phyloP scores from a whole-genome alignment of 2,329 filamentous ascomycete genomes.

The Mycocentrospora acerina region DNA sequence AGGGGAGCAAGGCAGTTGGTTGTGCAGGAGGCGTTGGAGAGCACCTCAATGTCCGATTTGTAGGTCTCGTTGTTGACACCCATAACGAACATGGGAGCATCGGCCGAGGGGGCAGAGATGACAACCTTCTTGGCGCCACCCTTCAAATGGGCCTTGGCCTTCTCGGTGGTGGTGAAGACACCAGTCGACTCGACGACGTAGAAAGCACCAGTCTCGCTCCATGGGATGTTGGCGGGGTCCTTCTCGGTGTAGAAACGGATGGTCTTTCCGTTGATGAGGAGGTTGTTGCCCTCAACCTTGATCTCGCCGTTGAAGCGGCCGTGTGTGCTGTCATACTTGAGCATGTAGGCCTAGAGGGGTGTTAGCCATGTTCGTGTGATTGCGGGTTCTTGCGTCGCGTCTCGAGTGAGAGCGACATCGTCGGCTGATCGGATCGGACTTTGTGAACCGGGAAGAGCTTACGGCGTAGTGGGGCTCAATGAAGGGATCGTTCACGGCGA shows the following conservation, averaged over 20 bases:
- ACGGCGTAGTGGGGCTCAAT: slow-evolving; percentile 97
- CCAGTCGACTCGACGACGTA: slow-evolving; percentile 98
- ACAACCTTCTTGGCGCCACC: slow-evolving; percentile 94
- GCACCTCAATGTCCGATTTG: slow-evolving; percentile 85
- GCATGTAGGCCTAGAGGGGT: slow-evolving; percentile 85
- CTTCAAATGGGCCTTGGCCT: slow-evolving; percentile 91
- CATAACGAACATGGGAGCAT: slow-evolving; percentile 99
- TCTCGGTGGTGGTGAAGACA: slow-evolving; percentile 98
- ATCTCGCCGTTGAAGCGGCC: slow-evolving; percentile 94
- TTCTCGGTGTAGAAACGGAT: slow-evolving; percentile 93
- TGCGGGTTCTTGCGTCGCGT: not conserved
- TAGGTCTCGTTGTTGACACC: slow-evolving; percentile 96
- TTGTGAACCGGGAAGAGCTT: slow-evolving; percentile 51
- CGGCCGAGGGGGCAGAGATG: slow-evolving; percentile 84
- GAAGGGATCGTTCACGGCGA: slow-evolving; percentile 99
- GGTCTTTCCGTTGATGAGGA: slow-evolving; percentile 91
- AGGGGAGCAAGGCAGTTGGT: slow-evolving; percentile 99
- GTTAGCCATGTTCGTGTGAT: slow-evolving; percentile 26
- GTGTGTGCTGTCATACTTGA: slow-evolving; percentile 99
- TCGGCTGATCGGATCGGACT: not conserved
- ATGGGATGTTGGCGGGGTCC: slow-evolving; percentile 88
- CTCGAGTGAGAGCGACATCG: no score
- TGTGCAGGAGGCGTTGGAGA: slow-evolving; percentile 99
- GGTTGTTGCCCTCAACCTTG: slow-evolving; percentile 68
- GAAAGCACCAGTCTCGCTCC: slow-evolving; percentile 80